Conservation (phyloP, 1,284 basidiomycete genomes). For the Apiotrichum veenhuisii region DNA sequence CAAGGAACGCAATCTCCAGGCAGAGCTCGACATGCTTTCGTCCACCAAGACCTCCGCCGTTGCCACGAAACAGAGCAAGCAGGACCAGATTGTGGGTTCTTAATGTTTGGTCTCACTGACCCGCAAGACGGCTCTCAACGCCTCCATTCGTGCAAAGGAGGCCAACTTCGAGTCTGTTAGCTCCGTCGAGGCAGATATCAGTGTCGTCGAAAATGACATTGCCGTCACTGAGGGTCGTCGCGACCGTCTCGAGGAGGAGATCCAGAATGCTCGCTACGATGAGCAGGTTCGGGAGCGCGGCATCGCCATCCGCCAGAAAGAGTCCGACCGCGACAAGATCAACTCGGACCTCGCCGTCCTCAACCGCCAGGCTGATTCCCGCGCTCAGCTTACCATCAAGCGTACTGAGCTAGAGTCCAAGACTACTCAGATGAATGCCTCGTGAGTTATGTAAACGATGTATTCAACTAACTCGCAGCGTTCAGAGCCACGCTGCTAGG, state of each 20-base stretch:
- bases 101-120: not conserved
- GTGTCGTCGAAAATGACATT: constrained; percentile 61
- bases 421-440: constrained; percentile 61
- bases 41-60: constrained; percentile 30
- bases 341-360: constrained; percentile 69
- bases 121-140: constrained; percentile 29
- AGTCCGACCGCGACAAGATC: constrained; percentile 67
- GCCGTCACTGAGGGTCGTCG: constrained; percentile 63
- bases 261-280: constrained; percentile 65
- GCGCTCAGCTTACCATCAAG: constrained; percentile 77
- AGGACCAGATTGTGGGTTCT: constrained; percentile 61
- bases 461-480: constrained; percentile 49
- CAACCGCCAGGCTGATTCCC: constrained; percentile 73
- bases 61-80: constrained; percentile 46
- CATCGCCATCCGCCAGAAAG: constrained; percentile 59
- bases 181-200: constrained; percentile 59
- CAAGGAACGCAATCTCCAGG: constrained; percentile 42
- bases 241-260: constrained; percentile 58
- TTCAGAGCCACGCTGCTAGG: constrained; percentile 60
- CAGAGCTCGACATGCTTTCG: constrained; percentile 36
- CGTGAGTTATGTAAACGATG: constrained; percentile 53
- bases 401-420: constrained; percentile 65
- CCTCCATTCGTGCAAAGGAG: constrained; percentile 53
- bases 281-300: constrained; percentile 62
- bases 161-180: constrained; percentile 58